Percentiles rank a stretch among this genome's conserved stretches.
phyloP scores from a whole-genome alignment of 2,329 filamentous ascomycete species.

The Cladosporium sp. region DNA sequence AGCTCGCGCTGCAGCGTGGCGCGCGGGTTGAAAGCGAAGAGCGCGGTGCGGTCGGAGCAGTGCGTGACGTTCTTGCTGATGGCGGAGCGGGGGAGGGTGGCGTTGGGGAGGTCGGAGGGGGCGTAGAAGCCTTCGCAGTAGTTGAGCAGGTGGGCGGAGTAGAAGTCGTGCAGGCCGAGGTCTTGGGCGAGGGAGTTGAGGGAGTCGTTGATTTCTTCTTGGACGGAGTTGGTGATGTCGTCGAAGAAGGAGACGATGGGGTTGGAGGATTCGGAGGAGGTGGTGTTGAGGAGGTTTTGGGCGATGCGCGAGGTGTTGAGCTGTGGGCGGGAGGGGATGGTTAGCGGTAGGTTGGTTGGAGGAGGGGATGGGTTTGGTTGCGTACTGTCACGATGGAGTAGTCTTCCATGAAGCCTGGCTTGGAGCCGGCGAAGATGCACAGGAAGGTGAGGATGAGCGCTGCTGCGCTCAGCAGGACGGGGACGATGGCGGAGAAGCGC shows the following conservation, averaged over 20 bases:
- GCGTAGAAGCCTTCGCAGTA: constrained; percentile 50
- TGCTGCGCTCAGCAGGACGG: constrained; percentile 38
- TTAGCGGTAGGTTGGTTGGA: background rate
- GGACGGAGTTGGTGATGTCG: constrained; percentile 28
- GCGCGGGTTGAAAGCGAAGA: constrained; percentile 53
- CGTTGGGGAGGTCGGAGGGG: constrained; percentile 37
- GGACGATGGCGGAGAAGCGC: constrained; percentile 21
- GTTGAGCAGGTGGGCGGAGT: constrained; percentile 54
- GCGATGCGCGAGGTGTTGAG: constrained; percentile 53
- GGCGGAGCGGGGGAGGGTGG: constrained; percentile 32
- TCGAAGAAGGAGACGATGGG: constrained; percentile 29
- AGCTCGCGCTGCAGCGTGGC: constrained; percentile 45
- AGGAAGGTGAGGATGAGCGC: constrained; percentile 54
- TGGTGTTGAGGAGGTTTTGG: constrained; percentile 27
- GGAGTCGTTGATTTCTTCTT: constrained; percentile 36
- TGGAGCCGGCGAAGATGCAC: constrained; percentile 55
- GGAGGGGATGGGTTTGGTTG: background rate
- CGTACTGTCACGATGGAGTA: constrained; percentile 52
- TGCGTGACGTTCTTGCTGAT: constrained; percentile 47
- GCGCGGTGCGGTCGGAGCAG: constrained; percentile 49
- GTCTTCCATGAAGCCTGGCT: constrained; percentile 49
- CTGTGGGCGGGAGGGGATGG: constrained; percentile 23
- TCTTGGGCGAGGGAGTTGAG: constrained; percentile 39
- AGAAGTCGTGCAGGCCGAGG: constrained; percentile 55
- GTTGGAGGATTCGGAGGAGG: constrained; percentile 16